Evolutionary conservation across 192 early-diverging fungal species (phyloP).

Genomic region (Dimargaris cristalligena): DNA sequence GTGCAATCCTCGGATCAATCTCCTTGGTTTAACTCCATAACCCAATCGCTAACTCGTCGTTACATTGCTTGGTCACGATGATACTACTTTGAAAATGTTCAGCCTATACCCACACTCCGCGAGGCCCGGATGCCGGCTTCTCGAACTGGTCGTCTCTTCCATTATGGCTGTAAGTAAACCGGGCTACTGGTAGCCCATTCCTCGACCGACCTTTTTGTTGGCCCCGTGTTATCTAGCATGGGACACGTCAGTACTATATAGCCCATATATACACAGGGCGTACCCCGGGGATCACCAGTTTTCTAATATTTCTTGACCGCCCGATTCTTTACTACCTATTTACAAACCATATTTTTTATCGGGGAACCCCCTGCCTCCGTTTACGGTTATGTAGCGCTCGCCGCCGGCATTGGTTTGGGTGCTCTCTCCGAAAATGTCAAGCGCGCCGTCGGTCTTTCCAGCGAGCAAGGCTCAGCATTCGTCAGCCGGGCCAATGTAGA

Average conservation of each 20-base stretch:
- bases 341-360: neutral
- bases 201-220: neutral
- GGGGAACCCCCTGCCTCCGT: neutral
- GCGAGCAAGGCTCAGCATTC: constrained; percentile 33
- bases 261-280: too few species aligned
- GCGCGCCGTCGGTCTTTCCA: constrained; percentile 36
- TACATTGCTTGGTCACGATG: neutral
- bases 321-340: too few species aligned
- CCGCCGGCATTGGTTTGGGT: constrained; percentile 51
- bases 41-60: neutral
- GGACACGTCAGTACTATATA: neutral
- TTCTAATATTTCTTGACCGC: too few species aligned
- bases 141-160: constrained; percentile 55
- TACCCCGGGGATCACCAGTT: too few species aligned
- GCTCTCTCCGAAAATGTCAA: constrained; percentile 45
- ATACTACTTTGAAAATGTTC: constrained; percentile 13
- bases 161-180: constrained; percentile 45
- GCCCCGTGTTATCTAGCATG: neutral
- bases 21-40: neutral
- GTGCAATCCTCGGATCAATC: neutral
- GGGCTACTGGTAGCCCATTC: neutral
- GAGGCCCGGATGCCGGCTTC: constrained; percentile 56
- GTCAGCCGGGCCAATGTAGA: constrained; percentile 69
- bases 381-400: constrained; percentile 32
- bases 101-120: too few species aligned